Evolutionary conservation across 306 rosid genomes (phyloP), one percentile per base, ranked within the genome.

Genomic region (Lagenaria siceraria): DNA sequence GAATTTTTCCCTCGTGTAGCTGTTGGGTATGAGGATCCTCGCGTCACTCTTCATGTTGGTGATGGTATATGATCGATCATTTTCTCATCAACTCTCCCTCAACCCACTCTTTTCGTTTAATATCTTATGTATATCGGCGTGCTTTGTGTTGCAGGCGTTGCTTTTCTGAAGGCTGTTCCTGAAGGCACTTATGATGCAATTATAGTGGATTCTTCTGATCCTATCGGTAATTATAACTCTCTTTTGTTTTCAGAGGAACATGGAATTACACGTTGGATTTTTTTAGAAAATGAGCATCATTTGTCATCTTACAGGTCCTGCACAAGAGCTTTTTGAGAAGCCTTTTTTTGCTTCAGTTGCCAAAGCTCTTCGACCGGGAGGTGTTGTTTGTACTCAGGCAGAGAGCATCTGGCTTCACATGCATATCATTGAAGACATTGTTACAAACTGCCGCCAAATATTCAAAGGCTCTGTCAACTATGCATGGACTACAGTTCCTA

Each of bases 341-440:
- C 99, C 99, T 0, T 96, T 96, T 73, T 96, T 92, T 40, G 81
- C 77, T 63, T 89, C 88, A 0, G 91, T 96, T 62, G 93, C 98
- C 17, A 92, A 22, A 64, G 98, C 99, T 85, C 99, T 96, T 83
- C 96, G 96, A 66, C 96, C 98, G 2, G 99, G 99, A 81, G 99
- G 99, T 56, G 99, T 92, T 52, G 88, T 92, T 83, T 89, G 98
- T 69, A 96, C 98, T 49, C 99, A 96, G 81, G 99, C 99, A 24
- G 99, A 96, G 88, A 96, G 99, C 74, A 92, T 92, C 79, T 96
- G 99, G 99, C 99, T 96, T 81, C 99, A 96, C 78, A 96, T 92
- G 97, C 87, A 92, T 78, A 92, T 96, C 40, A 96, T 96, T 48
- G 96, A 96, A 85, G 97, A 84, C 80, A 88, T 96, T 64, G 96